A percentile compares a stretch with the other conserved stretches of the same genome.
phyloP scores from a whole-genome alignment of 2,329 filamentous ascomycete species.

The Calonectria multiphialidica region DNA sequence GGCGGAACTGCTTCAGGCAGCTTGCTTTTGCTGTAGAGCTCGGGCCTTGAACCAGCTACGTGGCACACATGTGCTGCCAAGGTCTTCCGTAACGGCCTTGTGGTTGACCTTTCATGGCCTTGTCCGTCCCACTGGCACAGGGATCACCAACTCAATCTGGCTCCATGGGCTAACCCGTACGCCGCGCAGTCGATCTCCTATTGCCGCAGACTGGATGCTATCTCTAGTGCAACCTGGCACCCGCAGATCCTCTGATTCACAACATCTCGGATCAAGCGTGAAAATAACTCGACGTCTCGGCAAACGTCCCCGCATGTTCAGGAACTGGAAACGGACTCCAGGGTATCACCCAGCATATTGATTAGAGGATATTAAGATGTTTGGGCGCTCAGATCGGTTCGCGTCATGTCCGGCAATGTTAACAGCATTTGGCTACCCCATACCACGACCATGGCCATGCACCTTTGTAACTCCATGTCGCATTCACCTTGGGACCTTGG shows the following conservation, averaged over 20 bases:
- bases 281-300: not conserved
- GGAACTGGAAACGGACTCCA: not conserved
- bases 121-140: not conserved
- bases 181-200: not conserved
- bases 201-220: not conserved
- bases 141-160: not conserved
- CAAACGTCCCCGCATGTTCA: not conserved
- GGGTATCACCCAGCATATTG: not conserved
- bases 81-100: not conserved
- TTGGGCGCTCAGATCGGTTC: conserved; percentile 1
- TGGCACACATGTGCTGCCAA: not conserved
- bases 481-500: not conserved
- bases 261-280: not conserved
- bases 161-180: not conserved
- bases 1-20: not conserved
- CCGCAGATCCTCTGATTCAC: not conserved
- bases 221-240: not conserved
- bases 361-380: not conserved
- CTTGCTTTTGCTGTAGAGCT: not conserved
- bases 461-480: not conserved
- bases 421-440: not conserved
- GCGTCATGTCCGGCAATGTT: not conserved
- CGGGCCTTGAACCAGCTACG: not conserved
- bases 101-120: not conserved
- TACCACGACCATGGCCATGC: not conserved